Evolutionary conservation across 192 early-diverging fungal genomes (phyloP).

Genomic region (Umbelopsis ramanniana): DNA sequence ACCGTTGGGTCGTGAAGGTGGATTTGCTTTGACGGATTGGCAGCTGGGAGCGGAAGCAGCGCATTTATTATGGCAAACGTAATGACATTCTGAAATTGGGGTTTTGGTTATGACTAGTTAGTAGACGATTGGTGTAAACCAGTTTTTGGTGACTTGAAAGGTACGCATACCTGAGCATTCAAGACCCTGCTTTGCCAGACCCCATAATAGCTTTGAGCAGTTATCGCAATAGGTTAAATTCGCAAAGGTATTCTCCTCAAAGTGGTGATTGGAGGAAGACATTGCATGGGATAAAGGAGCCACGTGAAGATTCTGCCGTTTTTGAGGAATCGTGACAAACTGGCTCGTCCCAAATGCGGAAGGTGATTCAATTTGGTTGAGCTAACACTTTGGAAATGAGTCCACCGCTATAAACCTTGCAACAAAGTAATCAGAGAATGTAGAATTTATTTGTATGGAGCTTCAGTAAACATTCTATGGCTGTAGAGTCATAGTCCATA

Average conservation of each 20-base stretch:
- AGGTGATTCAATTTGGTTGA: neutral
- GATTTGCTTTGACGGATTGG: slow-evolving; percentile 28
- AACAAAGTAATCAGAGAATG: too few relatives aligned
- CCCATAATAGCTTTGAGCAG: slow-evolving; percentile 75
- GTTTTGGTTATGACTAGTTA: neutral
- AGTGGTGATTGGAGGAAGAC: slow-evolving; percentile 50
- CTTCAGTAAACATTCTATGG: too few relatives aligned
- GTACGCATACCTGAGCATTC: slow-evolving; percentile 55
- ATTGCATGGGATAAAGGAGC: neutral
- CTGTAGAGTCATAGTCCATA: too few relatives aligned
- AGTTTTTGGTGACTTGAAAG: neutral
- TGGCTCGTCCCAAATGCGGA: neutral
- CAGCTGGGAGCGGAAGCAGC: slow-evolving; percentile 23
- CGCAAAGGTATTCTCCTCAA: slow-evolving; percentile 62
- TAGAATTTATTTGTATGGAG: too few relatives aligned
- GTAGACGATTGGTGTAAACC: too few relatives aligned
- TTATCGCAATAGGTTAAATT: slow-evolving; percentile 69
- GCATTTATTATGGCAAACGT: slow-evolving; percentile 52
- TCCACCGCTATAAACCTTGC: too few relatives aligned
- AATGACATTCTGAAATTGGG: slow-evolving; percentile 43
- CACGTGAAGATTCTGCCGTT: slow-evolving; percentile 22
- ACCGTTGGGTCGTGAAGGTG: neutral
- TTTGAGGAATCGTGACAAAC: slow-evolving; percentile 6
- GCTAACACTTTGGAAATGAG: too few relatives aligned
- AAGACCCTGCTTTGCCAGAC: slow-evolving; percentile 66